Base-by-base conservation (phyloP, 2,329 filamentous ascomycete genomes). In the Ophiostoma novo-ulmi region DNA sequence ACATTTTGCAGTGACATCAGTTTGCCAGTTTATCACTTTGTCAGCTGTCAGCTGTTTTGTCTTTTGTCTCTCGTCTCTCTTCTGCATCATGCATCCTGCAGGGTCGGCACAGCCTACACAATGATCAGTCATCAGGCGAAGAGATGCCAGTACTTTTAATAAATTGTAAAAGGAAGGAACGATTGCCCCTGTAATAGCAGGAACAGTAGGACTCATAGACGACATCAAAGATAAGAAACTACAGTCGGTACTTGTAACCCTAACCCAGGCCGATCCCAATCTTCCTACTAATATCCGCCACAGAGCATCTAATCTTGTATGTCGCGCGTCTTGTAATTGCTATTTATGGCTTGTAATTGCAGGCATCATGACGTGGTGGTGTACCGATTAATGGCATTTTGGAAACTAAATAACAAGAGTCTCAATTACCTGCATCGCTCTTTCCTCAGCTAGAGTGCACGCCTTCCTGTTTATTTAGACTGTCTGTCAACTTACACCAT, bases 61-160 rank as follows among this genome's bases (percentile, higher is more conserved):
- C n/a, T 58, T 3, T 58, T 31, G 39, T 26, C 4, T 22, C 22
- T 31, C 26, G 52, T 22, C n/a, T 58, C 31, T 10, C 22, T 13
- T 58, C 52, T 26, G 52, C 52, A 58, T 58, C 52, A 31, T 58
- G 52, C 52, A 26, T 58, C 52, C 52, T 58, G 52, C 52, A 58
- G 22, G 52, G 52, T 58, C 52, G 52, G n/a, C 22, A 58, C n/a
- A 58, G n/a, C 52, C 52, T 26, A 58, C 52, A 26, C 52, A 58
- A 31, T 31, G 52, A 58, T 58, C 26, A 58, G 52, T 58, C 52
- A 26, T 26, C 52, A 58, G 14, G 52, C 52, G n/a, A 11, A 26
- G n/a, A 26, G 26, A 13, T 11, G 8, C 10, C 10, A 17, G 8
- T 6, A 58, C 4, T 1, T 6, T 1, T 7, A 20, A 7, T 7